Evolutionary conservation across 352 stramenopile genomes (phyloP), one percentile per base, ranked within the genome.

Genomic region (Phytophthora rubi): DNA sequence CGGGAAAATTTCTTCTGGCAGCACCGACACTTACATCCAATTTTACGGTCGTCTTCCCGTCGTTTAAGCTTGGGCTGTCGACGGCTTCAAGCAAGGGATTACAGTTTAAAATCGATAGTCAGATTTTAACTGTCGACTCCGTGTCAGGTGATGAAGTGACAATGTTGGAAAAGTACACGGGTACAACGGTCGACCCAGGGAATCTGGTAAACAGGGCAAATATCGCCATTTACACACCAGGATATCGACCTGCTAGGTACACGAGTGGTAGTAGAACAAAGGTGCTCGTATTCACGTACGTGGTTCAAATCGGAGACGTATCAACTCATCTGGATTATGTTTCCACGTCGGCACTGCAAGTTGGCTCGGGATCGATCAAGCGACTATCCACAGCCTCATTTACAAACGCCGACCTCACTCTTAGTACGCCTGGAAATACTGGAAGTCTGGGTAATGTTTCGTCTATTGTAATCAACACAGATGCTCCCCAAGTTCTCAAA

Each of bases 351-450:
- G 76, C 87, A 33, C 47, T 94, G 18, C 70, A 78, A 23, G 62
- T 89, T 8, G 85, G 82, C 9, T 77, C 73, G 1, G 82, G 85
- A 1, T 82, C 82, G 0, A 89, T 93, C 37, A 89, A 88, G 49
- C 68, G 82, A 10, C 48, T 81, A 5, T 86, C 83, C 0, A 88
- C 79, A 2, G 81, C 68, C 0, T 80, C 85, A 1, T 86, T 85
- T 42, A 87, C 81, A 0, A 68, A 85, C 32, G 83, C 76, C 0
- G 77, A 83, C 54, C 47, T 89, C 3, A 90, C 80, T 0, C 76
- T 93, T 21, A 57, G 69, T 33, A 15, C 53, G 6, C 81, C 82
- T 32, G 85, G 84, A 12, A n/a, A 61, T 0, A 16, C n/a, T 6
- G 75, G 68, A 28, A 91, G 83, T 48, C 73, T 93, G 0, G 68